phyloP scores from a whole-genome alignment of 208 protist genomes.

The Eutreptiella sp. region DNA sequence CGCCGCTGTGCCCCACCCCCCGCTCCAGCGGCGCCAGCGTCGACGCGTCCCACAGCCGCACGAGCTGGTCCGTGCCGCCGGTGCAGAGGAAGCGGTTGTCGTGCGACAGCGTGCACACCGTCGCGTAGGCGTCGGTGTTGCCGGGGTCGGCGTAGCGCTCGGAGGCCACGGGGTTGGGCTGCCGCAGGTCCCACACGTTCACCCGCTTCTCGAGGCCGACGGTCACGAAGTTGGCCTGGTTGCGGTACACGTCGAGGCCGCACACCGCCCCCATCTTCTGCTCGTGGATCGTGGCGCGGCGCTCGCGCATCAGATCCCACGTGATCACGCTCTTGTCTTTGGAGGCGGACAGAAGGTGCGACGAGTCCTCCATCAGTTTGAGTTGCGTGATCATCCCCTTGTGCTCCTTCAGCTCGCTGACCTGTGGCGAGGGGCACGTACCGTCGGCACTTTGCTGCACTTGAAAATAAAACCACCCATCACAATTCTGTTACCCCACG shows the following conservation, averaged over 20 bases:
- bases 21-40: constrained; percentile 13
- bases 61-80: constrained; percentile 33
- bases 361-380: constrained; percentile 37
- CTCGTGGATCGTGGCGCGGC: constrained; percentile 26
- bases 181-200: constrained; percentile 39
- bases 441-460: too few species aligned
- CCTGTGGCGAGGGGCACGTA: too few species aligned
- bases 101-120: background rate
- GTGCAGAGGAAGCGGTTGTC: constrained; percentile 28
- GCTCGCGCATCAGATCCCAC: constrained; percentile 37
- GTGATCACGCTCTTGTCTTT: constrained; percentile 33
- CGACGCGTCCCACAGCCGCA: constrained; percentile 35
- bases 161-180: constrained; percentile 33
- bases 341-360: constrained; percentile 32
- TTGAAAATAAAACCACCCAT: too few species aligned
- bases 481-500: too few species aligned
- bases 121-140: constrained; percentile 5
- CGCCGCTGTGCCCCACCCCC: constrained; percentile 28
- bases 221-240: constrained; percentile 31
- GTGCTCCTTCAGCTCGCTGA: constrained; percentile 50
- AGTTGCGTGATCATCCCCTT: constrained; percentile 16
- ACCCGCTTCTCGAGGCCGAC: constrained; percentile 34
- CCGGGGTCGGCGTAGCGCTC: too few species aligned
- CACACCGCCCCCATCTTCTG: constrained; percentile 35
- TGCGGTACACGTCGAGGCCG: background rate